These are phyloP conservation scores for Chaetomiaceae sp. DNA, from an alignment of 2,329 filamentous ascomycete genomes.

Conservation along the genomic window DNA sequence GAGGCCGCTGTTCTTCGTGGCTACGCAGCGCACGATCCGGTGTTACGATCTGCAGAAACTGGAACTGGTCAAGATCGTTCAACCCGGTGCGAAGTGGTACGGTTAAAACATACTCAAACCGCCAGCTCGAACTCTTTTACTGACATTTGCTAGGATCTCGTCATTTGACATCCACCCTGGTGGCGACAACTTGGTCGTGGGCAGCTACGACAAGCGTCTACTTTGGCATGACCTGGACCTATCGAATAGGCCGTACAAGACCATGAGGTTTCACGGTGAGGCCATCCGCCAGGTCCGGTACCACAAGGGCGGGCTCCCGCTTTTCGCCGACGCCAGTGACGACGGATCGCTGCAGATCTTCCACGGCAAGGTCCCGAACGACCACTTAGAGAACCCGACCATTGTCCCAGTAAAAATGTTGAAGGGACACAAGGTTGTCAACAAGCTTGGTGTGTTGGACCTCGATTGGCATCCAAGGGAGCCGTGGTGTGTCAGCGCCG, in stretches of 20 bases:
- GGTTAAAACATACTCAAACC: no score
- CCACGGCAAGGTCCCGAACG: constrained; percentile 91
- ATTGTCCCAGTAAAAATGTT: constrained; percentile 96
- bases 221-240: constrained; percentile 97
- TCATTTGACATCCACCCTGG: constrained; percentile 89
- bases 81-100: constrained; percentile 87
- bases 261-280: constrained; percentile 87
- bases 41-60: constrained; percentile 91
- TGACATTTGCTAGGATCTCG: constrained; percentile 64
- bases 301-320: constrained; percentile 70
- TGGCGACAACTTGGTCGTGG: constrained; percentile 90
- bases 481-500: constrained; percentile 91
- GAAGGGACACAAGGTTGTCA: constrained; percentile 81
- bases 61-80: constrained; percentile 86
- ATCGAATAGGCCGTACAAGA: constrained; percentile 88
- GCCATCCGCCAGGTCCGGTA: constrained; percentile 87
- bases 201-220: constrained; percentile 88
- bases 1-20: constrained; percentile 90
- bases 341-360: constrained; percentile 94
- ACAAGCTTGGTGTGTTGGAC: constrained; percentile 84
- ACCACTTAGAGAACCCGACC: constrained; percentile 92
- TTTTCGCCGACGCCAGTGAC: constrained; percentile 93
- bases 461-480: constrained; percentile 94
- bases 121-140: no score
- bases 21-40: constrained; percentile 87